A percentile compares a stretch with the other conserved stretches of the same genome.
Evolutionary conservation across 208 protist species (phyloP).

Genomic region (Wallacemonas sp.): DNA sequence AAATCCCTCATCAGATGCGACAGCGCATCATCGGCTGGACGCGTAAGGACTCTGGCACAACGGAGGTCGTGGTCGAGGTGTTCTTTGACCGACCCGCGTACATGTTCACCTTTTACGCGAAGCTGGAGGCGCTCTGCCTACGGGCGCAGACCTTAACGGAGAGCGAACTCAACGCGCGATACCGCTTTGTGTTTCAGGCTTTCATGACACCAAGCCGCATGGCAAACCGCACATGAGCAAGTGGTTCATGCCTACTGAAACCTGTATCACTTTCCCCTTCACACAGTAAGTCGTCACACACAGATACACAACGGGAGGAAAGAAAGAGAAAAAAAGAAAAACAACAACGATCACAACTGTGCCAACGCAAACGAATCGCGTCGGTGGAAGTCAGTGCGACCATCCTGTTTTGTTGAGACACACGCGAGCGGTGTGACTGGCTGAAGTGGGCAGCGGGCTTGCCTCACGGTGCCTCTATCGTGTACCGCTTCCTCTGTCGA

Average conservation of each 20-base stretch:
- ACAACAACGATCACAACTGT: not conserved
- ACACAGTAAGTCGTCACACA: too few relatives aligned
- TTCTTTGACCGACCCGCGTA: conserved; percentile 88
- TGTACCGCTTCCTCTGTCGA: too few relatives aligned
- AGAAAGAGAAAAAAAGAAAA: too few relatives aligned
- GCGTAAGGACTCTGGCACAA: conserved; percentile 69
- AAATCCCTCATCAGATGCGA: conserved; percentile 82
- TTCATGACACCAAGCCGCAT: conserved; percentile 81
- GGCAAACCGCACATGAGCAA: conserved; percentile 26
- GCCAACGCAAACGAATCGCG: too few relatives aligned
- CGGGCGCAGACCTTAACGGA: conserved; percentile 66
- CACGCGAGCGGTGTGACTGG: too few relatives aligned
- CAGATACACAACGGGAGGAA: too few relatives aligned
- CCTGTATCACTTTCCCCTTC: conserved; percentile 1
- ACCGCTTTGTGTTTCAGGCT: conserved; percentile 87
- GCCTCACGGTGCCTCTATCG: too few relatives aligned
- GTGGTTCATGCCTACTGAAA: not conserved
- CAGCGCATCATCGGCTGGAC: conserved; percentile 89
- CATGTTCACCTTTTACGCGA: conserved; percentile 90
- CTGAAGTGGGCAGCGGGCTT: too few relatives aligned
- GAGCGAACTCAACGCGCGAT: conserved; percentile 54
- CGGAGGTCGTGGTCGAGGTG: conserved; percentile 88
- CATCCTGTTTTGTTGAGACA: too few relatives aligned
- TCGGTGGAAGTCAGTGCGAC: too few relatives aligned
- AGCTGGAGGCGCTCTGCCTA: conserved; percentile 81